Conservation (phyloP, 2,329 filamentous ascomycete genomes). For the Microdochium trichocladiopsis region DNA sequence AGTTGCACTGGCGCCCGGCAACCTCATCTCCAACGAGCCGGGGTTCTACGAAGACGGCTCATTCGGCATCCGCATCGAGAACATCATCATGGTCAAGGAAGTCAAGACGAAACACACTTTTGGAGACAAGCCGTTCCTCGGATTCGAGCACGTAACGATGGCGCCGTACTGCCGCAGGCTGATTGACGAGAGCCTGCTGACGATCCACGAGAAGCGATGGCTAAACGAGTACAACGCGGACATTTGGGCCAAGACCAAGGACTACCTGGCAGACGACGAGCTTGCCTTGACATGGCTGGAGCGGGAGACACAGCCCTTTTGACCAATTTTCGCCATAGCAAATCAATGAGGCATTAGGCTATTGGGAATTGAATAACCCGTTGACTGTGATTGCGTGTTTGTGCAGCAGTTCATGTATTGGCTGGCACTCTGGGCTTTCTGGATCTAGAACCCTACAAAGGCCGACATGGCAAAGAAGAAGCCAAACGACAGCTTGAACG, state of each 20-base stretch:
- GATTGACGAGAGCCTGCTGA: constrained; percentile 69
- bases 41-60: constrained; percentile 95
- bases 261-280: constrained; percentile 66
- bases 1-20: constrained; percentile 81
- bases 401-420: too few species aligned
- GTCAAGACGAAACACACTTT: constrained; percentile 83
- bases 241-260: constrained; percentile 74
- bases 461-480: constrained; percentile 65
- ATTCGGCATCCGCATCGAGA: constrained; percentile 95
- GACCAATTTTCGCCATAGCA: neutral
- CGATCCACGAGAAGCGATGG: constrained; percentile 71
- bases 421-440: too few species aligned
- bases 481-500: constrained; percentile 65
- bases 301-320: constrained; percentile 69
- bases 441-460: constrained; percentile 42
- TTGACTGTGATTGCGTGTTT: too few species aligned
- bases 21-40: constrained; percentile 93
- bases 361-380: too few species aligned
- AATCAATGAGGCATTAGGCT: too few species aligned
- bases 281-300: constrained; percentile 74
- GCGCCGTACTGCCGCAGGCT: constrained; percentile 88
- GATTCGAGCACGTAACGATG: constrained; percentile 97
- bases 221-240: constrained; percentile 79
- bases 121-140: constrained; percentile 87
- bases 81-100: constrained; percentile 85